Evolutionary conservation across 2,329 filamentous ascomycete genomes (phyloP).

Genomic region (Ceratocystis destructans): DNA sequence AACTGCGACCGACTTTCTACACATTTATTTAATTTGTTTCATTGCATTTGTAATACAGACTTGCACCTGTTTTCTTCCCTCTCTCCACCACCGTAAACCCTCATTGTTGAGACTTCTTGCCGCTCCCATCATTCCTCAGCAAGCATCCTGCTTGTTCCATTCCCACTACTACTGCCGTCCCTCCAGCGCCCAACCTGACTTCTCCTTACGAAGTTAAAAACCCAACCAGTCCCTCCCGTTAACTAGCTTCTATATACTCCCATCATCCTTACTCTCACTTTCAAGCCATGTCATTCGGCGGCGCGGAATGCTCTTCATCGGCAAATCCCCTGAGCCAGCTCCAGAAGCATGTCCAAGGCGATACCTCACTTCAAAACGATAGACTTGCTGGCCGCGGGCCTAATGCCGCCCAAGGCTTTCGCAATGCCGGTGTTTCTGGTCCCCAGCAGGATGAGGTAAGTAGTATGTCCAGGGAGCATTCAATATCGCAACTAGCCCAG

Average conservation of each 20-base stretch:
- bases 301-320: constrained; percentile 90
- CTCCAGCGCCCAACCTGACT: background rate
- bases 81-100: background rate
- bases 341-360: constrained; percentile 91
- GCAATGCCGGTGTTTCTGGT: constrained; percentile 53
- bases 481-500: background rate
- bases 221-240: background rate
- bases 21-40: background rate
- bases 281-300: constrained; percentile 76
- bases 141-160: background rate
- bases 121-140: too few relatives aligned
- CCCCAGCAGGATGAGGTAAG: constrained; percentile 56
- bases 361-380: constrained; percentile 88
- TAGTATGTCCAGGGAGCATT: constrained; percentile 21
- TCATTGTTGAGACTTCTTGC: background rate
- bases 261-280: background rate
- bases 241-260: background rate
- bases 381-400: constrained; percentile 65
- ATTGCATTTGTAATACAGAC: background rate
- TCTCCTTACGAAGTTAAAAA: too few relatives aligned
- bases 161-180: background rate
- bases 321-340: constrained; percentile 95
- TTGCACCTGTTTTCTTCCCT: background rate
- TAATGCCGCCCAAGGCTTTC: constrained; percentile 62
- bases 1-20: background rate